Percentiles rank a stretch among this genome's conserved stretches.
These are phyloP conservation scores for Apodospora peruviana DNA, from an alignment of 495 filamentous ascomycete genomes.

Conservation along the genomic window DNA sequence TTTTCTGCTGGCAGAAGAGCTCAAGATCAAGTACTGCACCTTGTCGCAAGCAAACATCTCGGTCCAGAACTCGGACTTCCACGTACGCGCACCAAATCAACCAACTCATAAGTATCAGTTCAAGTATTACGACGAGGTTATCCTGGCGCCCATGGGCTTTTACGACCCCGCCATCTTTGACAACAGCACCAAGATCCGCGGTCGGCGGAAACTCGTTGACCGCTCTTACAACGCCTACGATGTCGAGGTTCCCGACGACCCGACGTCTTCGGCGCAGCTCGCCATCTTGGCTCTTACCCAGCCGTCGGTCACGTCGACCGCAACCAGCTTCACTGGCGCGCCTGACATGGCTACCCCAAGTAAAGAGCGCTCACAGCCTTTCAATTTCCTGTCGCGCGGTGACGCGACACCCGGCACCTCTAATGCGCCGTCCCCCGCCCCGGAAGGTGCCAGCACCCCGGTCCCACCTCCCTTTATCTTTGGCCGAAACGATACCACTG, in stretches of 20 bases:
- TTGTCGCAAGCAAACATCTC: conserved; percentile 79
- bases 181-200: conserved; percentile 67
- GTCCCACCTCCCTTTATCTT: conserved; percentile 53
- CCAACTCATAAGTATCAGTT: conserved; percentile 87
- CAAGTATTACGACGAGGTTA: conserved; percentile 91
- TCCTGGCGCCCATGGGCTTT: conserved; percentile 83
- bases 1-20: conserved; percentile 87
- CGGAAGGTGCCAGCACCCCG: conserved; percentile 67
- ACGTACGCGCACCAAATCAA: conserved; percentile 79
- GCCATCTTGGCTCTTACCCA: conserved; percentile 66
- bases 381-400: conserved; percentile 51
- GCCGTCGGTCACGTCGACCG: conserved; percentile 44
- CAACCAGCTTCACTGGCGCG: conserved; percentile 30
- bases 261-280: conserved; percentile 76
- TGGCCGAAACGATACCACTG: conserved; percentile 37
- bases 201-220: conserved; percentile 70
- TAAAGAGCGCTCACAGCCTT: conserved; percentile 46
- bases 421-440: conserved; percentile 77
- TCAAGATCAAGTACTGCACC: conserved; percentile 85
- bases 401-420: conserved; percentile 77
- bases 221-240: conserved; percentile 93
- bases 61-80: conserved; percentile 77
- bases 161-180: conserved; percentile 86
- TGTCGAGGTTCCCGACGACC: conserved; percentile 76
- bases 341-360: conserved; percentile 44